Base-by-base conservation (phyloP, 1,284 basidiomycete species). In the Boletus chippewaensis region DNA sequence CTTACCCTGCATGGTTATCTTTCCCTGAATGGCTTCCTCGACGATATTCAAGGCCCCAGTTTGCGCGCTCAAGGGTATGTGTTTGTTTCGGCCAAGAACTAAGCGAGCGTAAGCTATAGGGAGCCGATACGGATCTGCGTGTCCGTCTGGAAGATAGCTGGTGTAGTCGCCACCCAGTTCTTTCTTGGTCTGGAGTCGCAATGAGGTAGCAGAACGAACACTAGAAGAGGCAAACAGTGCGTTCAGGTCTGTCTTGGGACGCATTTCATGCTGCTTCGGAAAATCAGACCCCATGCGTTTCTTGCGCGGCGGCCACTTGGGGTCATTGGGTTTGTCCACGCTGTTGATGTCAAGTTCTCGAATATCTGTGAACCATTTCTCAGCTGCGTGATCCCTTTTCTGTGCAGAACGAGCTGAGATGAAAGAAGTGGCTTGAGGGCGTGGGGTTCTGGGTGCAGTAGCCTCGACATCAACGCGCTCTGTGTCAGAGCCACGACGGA, bases 141-240 rank as follows among this genome's bases (percentile, higher is more conserved):
- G 43, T 20, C 49, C 39, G 11, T 55, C 49, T 15, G 65, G 68
- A 38, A 73, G 59, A 54, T 75, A 77, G 28, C 71, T 71, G 13
- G 72, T 67, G 58, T 84, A 84, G 56, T 80, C 74, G 29, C 80
- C 79, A 6, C 69, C 76, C 13, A 59, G 60, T 59, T 78, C 75
- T 49, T 63, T 61, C 41, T 62, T 56, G 29, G 48, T 50, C 46
- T 68, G 71, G 12, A 67, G 36, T 44, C 56, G 61, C 28, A 40
- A 28, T 36, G 47, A 53, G 5, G 44, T 9, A 20, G 51, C 52
- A 13, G 45, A 50, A 24, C 18, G 43, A 28, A 26, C 12, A 28
- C 49, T 31, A n/a, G 50, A 12, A 15, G 55, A 24, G 50, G 53
- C 15, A 47, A 66, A 69, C 12, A 69, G 40, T 29, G 49, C 46